Base-by-base conservation (phyloP, 23 red algal genomes). In the Agarophyton chilense region DNA sequence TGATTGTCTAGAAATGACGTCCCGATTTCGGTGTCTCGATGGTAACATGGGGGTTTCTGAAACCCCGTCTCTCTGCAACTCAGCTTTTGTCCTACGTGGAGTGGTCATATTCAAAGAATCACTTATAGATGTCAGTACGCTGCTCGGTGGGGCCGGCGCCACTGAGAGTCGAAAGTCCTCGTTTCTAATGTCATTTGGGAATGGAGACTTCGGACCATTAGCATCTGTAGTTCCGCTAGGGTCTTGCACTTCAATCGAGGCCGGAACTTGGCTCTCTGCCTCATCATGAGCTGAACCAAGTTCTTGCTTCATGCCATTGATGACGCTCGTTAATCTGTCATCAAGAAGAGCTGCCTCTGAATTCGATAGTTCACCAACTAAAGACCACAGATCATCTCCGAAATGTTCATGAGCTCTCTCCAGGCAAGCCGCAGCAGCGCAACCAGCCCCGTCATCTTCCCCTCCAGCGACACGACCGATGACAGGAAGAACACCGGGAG, bases 161-260 rank as follows among this genome's bases (percentile, higher is more conserved):
- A 91, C 88, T 33, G 88, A 91, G 35, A 91, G 77, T 51, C 88
- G 39, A 46, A 91, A 91, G 62, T 91, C 88, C 46, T 91, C 88
- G 45, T 71, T 81, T 51, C 88, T 41, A 49, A 91, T 82, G 25
- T 81, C 88, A 35, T 7, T 58, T n/a, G 88, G 88, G 60, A 64
- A 60, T 7, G 76, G 43, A 39, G 85, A 77, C 26, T 61, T 63
- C 0, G 85, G 85, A 58, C n/a, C 31, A 24, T 84, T 53, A 55
- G 25, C 54, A 22, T 80, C 77, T 40, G 17, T 14, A 14, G 16
- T 44, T 10, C 14, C 77, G 19, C 6, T 31, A 50, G 44, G 25
- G 14, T 47, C 43, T 52, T 57, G 54, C 8, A 41, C 18, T 11
- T 89, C 61, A 36, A 43, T 38, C 18, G 85, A 71, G 11, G 54